phyloP scores from a whole-genome alignment of 495 filamentous ascomycete species.

The Podospora pseudoanserina region DNA sequence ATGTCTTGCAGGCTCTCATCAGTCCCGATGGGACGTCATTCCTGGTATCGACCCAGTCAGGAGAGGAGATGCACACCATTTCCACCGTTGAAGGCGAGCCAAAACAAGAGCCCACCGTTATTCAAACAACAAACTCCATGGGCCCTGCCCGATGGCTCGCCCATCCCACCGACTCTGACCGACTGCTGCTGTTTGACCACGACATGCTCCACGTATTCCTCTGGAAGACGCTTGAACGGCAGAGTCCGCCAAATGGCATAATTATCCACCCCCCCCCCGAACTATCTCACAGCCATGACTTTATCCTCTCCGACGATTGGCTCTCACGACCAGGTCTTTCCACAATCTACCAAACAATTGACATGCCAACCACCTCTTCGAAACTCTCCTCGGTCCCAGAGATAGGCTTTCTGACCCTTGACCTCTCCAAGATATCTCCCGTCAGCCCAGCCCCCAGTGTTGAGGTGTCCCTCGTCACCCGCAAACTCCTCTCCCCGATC shows the following conservation, averaged over 20 bases:
- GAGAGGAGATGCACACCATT: slow-evolving; percentile 13
- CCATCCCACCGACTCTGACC: slow-evolving; percentile 13
- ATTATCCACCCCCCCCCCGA: slow-evolving; percentile 9
- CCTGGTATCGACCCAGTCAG: slow-evolving; percentile 14
- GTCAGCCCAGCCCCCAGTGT: background rate
- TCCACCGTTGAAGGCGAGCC: background rate
- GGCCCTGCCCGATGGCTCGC: slow-evolving; percentile 15
- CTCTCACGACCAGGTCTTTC: slow-evolving; percentile 10
- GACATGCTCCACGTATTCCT: slow-evolving; percentile 15
- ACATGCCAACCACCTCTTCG: background rate
- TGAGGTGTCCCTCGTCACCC: background rate
- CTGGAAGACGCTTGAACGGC: slow-evolving; percentile 11
- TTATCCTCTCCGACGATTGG: slow-evolving; percentile 16
- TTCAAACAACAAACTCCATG: background rate
- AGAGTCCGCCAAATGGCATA: slow-evolving; percentile 12
- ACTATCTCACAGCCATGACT: slow-evolving; percentile 1
- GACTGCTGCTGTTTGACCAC: slow-evolving; percentile 14
- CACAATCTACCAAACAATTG: slow-evolving; percentile 11
- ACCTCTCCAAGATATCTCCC: slow-evolving; percentile 3
- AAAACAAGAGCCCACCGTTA: background rate
- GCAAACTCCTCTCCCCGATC: slow-evolving; percentile 8
- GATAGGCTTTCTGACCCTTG: slow-evolving; percentile 19
- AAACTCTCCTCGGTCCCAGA: background rate
- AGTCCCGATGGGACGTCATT: slow-evolving; percentile 13
- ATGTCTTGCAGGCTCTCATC: slow-evolving; percentile 17